These are phyloP conservation scores for Bodo saltans DNA, from an alignment of 78 protist species.

Conservation along the genomic window DNA sequence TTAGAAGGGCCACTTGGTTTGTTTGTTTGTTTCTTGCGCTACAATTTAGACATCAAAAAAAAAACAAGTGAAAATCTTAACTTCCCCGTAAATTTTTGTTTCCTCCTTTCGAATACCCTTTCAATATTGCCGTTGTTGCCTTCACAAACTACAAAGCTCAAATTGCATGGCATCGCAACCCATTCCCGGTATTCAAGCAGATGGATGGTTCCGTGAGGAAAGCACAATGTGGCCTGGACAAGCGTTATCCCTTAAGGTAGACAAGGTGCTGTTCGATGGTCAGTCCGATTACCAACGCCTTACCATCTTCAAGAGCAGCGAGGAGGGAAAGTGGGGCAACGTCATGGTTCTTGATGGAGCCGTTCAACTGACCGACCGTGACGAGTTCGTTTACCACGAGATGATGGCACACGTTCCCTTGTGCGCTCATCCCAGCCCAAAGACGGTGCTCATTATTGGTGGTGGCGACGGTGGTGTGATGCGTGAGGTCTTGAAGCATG, in stretches of 20 bases:
- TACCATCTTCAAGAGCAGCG: slow-evolving; percentile 44
- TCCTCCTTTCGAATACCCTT: no score
- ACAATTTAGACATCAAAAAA: no score
- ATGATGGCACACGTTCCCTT: slow-evolving; percentile 91
- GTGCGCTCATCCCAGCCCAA: slow-evolving; percentile 69
- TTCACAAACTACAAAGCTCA: no score
- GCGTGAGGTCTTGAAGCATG: slow-evolving; percentile 81
- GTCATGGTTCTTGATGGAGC: slow-evolving; percentile 90
- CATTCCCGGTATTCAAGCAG: neutral
- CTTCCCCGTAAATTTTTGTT: no score
- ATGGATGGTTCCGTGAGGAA: slow-evolving; percentile 43
- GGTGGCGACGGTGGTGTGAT: slow-evolving; percentile 98
- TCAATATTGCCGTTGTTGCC: no score
- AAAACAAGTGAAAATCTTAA: no score
- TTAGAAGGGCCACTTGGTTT: no score
- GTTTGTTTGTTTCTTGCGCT: no score
- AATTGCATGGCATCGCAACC: neutral
- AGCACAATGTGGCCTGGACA: slow-evolving; percentile 59
- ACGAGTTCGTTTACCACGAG: slow-evolving; percentile 93
- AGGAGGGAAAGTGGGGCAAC: slow-evolving; percentile 80
- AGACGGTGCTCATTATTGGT: slow-evolving; percentile 85
- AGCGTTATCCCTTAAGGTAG: slow-evolving; percentile 73
- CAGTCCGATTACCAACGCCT: slow-evolving; percentile 73
- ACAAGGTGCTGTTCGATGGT: slow-evolving; percentile 70
- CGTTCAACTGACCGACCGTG: slow-evolving; percentile 86